Base-by-base conservation (phyloP, 2,329 filamentous ascomycete species). In the Magnaporthiopsis poae region DNA sequence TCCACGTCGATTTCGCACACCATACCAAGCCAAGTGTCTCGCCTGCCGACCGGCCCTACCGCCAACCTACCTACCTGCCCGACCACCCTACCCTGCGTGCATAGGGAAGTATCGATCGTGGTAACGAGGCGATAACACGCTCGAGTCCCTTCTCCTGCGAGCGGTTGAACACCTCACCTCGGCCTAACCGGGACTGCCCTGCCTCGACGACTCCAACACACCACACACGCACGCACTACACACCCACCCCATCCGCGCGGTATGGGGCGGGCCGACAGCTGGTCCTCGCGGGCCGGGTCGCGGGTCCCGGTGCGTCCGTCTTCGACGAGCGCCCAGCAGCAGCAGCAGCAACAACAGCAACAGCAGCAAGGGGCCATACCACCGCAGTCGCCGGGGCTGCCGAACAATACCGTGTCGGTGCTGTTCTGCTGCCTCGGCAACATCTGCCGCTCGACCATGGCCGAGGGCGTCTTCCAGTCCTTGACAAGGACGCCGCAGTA, bases 391-490 rank as follows among this genome's bases (percentile, higher is more conserved):
- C 39, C 63, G n/a, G 62, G 46, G n/a, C 75, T 75, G 73, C 25
- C 71, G 15, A 72, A 74, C 33, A 70, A 71, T 64, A n/a, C 35
- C 56, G 70, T 91, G 66, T 92, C 89, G 2, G 90, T 98, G 56
- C 86, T 98, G 65, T 98, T 98, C 75, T 94, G 98, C 72, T 99
- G 95, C 79, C 84, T 98, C 46, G 95, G 95, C 76, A 99, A 99
- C 78, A 98, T 98, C 74, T 99, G 92, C 76, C 83, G 85, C 68
- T 96, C 92, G 9, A 91, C 95, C 39, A 98, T 99, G 95, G 92
- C 93, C 62, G 94, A 98, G 81, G 95, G 91, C 64, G 90, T 96
- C 70, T 98, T 99, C 79, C 86, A 87, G 67, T 85, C 88, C 68
- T 80, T 95, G 60, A 84, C 84, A 60, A 82, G 84, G 70, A 84